phyloP scores from a whole-genome alignment of 2,329 filamentous ascomycete species.

The Cladosporium velox region DNA sequence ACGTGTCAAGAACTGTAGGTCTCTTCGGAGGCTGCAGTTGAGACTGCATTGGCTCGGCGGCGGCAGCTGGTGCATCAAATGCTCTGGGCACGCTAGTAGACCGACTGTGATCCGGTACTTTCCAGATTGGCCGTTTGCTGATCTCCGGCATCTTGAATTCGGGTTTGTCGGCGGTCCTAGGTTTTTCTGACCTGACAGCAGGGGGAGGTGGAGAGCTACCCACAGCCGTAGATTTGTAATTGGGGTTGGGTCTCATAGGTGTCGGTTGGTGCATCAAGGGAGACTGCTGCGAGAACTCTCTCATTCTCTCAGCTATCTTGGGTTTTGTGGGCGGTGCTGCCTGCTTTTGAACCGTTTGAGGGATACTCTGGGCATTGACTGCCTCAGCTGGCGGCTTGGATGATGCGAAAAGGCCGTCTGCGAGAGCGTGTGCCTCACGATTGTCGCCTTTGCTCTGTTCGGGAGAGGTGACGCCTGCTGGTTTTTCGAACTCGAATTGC shows the following conservation, averaged over 20 bases:
- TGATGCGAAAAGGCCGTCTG: constrained; percentile 75
- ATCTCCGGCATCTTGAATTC: constrained; percentile 40
- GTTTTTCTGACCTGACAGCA: constrained; percentile 27
- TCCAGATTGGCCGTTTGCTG: constrained; percentile 53
- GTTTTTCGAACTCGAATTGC: constrained; percentile 72
- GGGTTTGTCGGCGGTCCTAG: neutral
- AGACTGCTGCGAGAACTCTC: constrained; percentile 20
- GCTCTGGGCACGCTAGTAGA: constrained; percentile 54
- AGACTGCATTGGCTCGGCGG: constrained; percentile 41
- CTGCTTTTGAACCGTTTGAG: constrained; percentile 21
- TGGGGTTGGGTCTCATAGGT: constrained; percentile 46
- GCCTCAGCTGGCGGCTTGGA: constrained; percentile 20
- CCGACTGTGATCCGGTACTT: constrained; percentile 54
- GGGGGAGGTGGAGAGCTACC: constrained; percentile 47
- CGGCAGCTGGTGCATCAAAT: constrained; percentile 40
- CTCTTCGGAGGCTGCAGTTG: constrained; percentile 38
- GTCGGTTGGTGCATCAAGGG: constrained; percentile 45
- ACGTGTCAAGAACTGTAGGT: constrained; percentile 46
- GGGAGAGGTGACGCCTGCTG: constrained; percentile 18
- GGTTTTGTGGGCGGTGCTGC: constrained; percentile 22
- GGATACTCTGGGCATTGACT: constrained; percentile 21
- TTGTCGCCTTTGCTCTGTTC: constrained; percentile 60
- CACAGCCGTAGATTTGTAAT: constrained; percentile 63
- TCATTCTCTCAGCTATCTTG: constrained; percentile 10
- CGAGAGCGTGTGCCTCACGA: constrained; percentile 72